Conservation (phyloP, 768 basidiomycete genomes). For the Paxillus ammoniavirescens region DNA sequence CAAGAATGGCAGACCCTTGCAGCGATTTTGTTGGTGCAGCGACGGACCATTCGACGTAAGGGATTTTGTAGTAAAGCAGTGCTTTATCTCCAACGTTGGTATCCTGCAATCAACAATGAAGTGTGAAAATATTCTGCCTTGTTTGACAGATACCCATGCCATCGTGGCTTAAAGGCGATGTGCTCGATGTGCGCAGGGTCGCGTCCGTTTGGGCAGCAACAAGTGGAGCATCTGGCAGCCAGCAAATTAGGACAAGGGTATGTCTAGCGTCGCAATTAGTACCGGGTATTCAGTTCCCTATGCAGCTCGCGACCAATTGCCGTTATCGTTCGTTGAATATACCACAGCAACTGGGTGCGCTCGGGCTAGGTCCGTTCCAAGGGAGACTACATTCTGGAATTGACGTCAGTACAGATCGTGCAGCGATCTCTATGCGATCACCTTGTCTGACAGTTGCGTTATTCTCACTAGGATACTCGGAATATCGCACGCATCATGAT, state of each 20-base stretch:
- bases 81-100: slow-evolving; percentile 78
- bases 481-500: slow-evolving; percentile 83
- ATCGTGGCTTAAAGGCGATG: slow-evolving; percentile 67
- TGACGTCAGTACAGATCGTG: slow-evolving; percentile 61
- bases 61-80: slow-evolving; percentile 87
- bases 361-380: slow-evolving; percentile 72
- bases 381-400: slow-evolving; percentile 89
- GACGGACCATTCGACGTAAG: slow-evolving; percentile 83
- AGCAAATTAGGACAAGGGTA: slow-evolving; percentile 16
- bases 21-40: slow-evolving; percentile 78
- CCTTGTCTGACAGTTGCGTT: slow-evolving; percentile 3
- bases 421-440: background rate
- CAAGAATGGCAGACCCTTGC: slow-evolving; percentile 51
- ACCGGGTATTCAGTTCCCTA: background rate
- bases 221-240: slow-evolving; percentile 7
- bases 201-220: slow-evolving; percentile 46
- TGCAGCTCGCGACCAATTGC: slow-evolving; percentile 16
- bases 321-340: slow-evolving; percentile 54
- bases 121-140: slow-evolving; percentile 6
- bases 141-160: slow-evolving; percentile 60
- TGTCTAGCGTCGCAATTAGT: background rate
- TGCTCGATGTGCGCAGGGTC: slow-evolving; percentile 69
- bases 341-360: slow-evolving; percentile 67
- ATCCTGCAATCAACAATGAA: slow-evolving; percentile 10
- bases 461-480: slow-evolving; percentile 66